Conservation (phyloP, 2,329 filamentous ascomycete species). For the Exophiala bonariae region DNA sequence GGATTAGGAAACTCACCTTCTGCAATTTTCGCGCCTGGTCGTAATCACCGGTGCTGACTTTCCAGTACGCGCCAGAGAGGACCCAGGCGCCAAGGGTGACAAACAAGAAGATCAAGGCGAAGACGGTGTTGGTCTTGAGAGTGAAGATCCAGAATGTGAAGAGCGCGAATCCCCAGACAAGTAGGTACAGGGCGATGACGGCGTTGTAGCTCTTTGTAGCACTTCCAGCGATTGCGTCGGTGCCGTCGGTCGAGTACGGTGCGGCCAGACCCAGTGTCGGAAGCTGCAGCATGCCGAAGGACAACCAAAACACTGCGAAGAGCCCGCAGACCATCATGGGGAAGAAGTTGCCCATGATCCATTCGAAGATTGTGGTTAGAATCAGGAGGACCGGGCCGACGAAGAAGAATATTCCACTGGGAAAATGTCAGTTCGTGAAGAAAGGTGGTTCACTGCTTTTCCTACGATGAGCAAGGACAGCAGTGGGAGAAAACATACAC, state of each 20-base stretch:
- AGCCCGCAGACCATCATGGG: constrained; percentile 27
- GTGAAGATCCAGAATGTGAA: constrained; percentile 28
- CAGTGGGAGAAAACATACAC: constrained; percentile 17
- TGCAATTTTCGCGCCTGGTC: constrained; percentile 19
- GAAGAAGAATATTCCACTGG: constrained; percentile 28
- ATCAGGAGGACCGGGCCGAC: constrained; percentile 26
- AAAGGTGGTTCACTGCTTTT: not conserved
- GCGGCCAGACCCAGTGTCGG: constrained; percentile 25
- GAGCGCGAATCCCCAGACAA: constrained; percentile 27
- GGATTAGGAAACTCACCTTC: constrained; percentile 19
- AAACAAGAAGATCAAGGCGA: constrained; percentile 25
- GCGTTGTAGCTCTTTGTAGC: constrained; percentile 24
- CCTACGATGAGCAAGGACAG: not conserved
- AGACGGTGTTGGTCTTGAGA: constrained; percentile 26
- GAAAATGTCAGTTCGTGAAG: not conserved
- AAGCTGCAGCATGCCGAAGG: constrained; percentile 25
- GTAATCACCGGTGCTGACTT: constrained; percentile 25
- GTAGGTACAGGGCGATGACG: constrained; percentile 26
- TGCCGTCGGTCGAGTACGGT: constrained; percentile 22
- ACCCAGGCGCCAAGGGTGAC: constrained; percentile 24
- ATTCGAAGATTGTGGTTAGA: constrained; percentile 25
- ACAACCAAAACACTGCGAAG: constrained; percentile 27
- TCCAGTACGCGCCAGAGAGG: constrained; percentile 27
- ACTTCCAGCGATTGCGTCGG: constrained; percentile 17
- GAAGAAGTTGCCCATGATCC: constrained; percentile 29